phyloP scores from a whole-genome alignment of 2,329 filamentous ascomycete genomes.

The Sarocladium brachiariae region DNA sequence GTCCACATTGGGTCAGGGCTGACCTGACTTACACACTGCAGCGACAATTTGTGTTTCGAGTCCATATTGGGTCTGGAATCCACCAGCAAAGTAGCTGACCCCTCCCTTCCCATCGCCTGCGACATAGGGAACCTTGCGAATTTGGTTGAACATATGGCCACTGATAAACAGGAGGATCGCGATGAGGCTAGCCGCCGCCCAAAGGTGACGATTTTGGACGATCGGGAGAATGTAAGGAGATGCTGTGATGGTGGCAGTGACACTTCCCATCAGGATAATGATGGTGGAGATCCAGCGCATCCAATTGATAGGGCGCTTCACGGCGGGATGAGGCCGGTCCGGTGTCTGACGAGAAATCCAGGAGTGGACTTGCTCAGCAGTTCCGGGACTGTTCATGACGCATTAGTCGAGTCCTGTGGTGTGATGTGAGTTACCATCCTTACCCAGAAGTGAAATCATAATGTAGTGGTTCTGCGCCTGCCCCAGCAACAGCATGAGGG shows the following conservation, averaged over 20 bases:
- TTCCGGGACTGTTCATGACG: conserved; percentile 50
- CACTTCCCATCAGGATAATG: conserved; percentile 60
- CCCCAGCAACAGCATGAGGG: conserved; percentile 63
- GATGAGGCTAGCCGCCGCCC: conserved; percentile 86
- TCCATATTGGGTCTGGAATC: conserved; percentile 90
- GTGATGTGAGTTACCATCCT: conserved; percentile 19
- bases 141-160: conserved; percentile 99
- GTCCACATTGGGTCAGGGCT: conserved; percentile 6
- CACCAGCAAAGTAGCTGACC: conserved; percentile 80
- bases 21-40: conserved; percentile 71
- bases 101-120: conserved; percentile 77
- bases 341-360: conserved; percentile 78
- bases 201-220: conserved; percentile 84
- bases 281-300: conserved; percentile 61
- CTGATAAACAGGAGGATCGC: conserved; percentile 87
- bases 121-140: conserved; percentile 91
- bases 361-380: conserved; percentile 68
- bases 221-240: conserved; percentile 76
- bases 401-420: conserved; percentile 9
- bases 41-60: conserved; percentile 94
- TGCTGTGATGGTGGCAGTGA: conserved; percentile 63
- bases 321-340: conserved; percentile 67
- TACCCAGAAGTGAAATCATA: conserved; percentile 83
- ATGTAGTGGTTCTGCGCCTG: conserved; percentile 61
- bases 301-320: conserved; percentile 85